phyloP scores from a whole-genome alignment of 2,329 filamentous ascomycete genomes.

The Xylaria sp. region DNA sequence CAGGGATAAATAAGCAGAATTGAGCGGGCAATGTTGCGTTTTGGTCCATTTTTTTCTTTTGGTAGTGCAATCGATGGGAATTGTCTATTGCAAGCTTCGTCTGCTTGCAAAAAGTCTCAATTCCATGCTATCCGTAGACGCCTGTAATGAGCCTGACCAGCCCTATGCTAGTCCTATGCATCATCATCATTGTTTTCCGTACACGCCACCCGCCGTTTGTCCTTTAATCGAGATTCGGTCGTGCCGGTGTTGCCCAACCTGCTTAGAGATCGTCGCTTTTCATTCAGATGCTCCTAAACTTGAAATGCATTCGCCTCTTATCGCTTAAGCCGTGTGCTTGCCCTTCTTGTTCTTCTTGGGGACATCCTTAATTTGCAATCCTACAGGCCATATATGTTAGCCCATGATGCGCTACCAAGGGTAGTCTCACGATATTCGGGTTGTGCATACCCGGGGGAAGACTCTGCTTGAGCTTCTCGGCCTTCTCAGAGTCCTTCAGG shows the following conservation, averaged over 20 bases:
- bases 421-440: not conserved
- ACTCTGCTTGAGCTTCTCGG: slow-evolving; percentile 99
- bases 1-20: slow-evolving; percentile 2
- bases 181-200: slow-evolving; percentile 39
- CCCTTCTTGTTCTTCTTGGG: slow-evolving; percentile 65
- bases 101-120: slow-evolving; percentile 53
- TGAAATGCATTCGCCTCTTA: slow-evolving; percentile 15
- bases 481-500: slow-evolving; percentile 98
- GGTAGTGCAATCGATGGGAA: slow-evolving; percentile 46
- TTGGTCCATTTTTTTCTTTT: slow-evolving; percentile 37
- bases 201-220: slow-evolving; percentile 38
- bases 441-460: slow-evolving; percentile 88
- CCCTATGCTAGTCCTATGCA: slow-evolving; percentile 48
- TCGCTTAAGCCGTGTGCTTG: slow-evolving; percentile 54
- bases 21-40: slow-evolving; percentile 17
- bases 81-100: slow-evolving; percentile 49
- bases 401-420: slow-evolving; percentile 8
- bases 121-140: slow-evolving; percentile 68
- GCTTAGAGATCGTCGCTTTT: slow-evolving; percentile 32
- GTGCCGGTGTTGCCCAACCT: slow-evolving; percentile 38
- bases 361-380: slow-evolving; percentile 65
- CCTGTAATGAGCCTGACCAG: slow-evolving; percentile 58
- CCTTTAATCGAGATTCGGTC: slow-evolving; percentile 33
- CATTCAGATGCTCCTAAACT: slow-evolving; percentile 30
- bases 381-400: slow-evolving; percentile 49